Base-by-base conservation (phyloP, 106 monocot species). In the Dendrobium catenatum region DNA sequence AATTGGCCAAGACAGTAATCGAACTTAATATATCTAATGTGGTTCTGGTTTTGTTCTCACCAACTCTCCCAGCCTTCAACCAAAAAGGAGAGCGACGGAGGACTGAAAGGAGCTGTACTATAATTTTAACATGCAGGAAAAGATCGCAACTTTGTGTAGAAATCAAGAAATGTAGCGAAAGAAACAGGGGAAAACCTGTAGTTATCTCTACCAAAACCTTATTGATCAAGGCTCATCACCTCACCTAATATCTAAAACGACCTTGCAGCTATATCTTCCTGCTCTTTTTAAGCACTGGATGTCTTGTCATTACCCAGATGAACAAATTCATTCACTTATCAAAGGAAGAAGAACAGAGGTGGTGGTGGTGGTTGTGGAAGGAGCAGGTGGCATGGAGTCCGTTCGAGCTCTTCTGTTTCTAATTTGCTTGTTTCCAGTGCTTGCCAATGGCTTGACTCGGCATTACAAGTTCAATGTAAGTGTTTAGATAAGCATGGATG, bases 391-490 rank as follows among this genome's bases (percentile, higher is more conserved):
- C 6, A 79, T 79, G 78, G 77, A 24, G 67, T 59, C 61, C 9
- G 74, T 67, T 64, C 26, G 79, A 27, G 55, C 54, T 6, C 17
- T 73, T 22, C 16, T 88, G 37, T 4, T 86, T 49, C 37, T 77
- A 43, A 26, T 61, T 7, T 80, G 68, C 81, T 54, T 88, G 68
- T 58, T 79, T 72, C 77, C 85, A 1, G 40, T 44, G 43, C 48
- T 83, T 13, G 80, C 81, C 5, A 81, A 89, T 26, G 82, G 80
- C 2, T 40, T 51, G 72, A 79, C 82, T 22, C 82, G 87, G 51
- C 86, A 89, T 26, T 91, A 89, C 85, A 87, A 87, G 87, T 91
- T 91, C 79, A 81, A 91, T 77, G 89, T 89, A 83, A 88, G 88
- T 73, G 70, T 16, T 70, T 0, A 27, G 27, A 68, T 67, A 26